A percentile compares a stretch with the other conserved stretches of the same genome.
These are phyloP conservation scores for Phyllostachys edulis DNA, from an alignment of 176 grass and related monocot genomes.

Conservation along the genomic window DNA sequence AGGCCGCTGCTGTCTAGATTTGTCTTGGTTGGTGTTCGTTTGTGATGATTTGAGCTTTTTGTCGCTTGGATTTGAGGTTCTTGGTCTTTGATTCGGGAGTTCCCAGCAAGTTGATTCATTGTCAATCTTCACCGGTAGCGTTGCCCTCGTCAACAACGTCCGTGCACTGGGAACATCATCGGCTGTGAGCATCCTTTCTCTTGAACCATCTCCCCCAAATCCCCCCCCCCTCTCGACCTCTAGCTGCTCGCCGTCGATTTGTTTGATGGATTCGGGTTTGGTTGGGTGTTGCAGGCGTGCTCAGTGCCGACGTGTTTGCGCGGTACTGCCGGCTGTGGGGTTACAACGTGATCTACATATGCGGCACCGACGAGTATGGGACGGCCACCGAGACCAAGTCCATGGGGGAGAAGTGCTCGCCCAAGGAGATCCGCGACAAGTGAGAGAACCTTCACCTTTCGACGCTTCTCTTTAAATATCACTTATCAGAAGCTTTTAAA, in stretches of 20 bases:
- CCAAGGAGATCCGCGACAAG: constrained; percentile 96
- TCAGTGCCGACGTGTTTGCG: constrained; percentile 97
- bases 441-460: constrained; percentile 37
- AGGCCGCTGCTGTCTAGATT: no score
- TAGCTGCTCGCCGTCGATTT: not conserved
- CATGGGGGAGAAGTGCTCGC: constrained; percentile 94
- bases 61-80: no score
- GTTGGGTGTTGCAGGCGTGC: constrained; percentile 52
- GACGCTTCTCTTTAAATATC: not conserved
- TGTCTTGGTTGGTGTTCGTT: no score
- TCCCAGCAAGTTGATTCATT: no score
- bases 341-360: constrained; percentile 93
- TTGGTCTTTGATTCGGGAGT: no score
- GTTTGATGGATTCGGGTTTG: constrained; percentile 5
- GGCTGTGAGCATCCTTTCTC: constrained; percentile 52
- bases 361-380: constrained; percentile 95
- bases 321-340: constrained; percentile 80
- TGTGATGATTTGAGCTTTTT: no score
- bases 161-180: constrained; percentile 84
- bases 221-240: not conserved
- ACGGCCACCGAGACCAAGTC: constrained; percentile 97
- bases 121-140: no score
- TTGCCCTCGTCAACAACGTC: constrained; percentile 80
- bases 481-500: not conserved
- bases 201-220: not conserved